A percentile compares a stretch with the other conserved stretches of the same genome.
phyloP scores from a whole-genome alignment of 2,329 filamentous ascomycete genomes.

The Cladosporium phlei region DNA sequence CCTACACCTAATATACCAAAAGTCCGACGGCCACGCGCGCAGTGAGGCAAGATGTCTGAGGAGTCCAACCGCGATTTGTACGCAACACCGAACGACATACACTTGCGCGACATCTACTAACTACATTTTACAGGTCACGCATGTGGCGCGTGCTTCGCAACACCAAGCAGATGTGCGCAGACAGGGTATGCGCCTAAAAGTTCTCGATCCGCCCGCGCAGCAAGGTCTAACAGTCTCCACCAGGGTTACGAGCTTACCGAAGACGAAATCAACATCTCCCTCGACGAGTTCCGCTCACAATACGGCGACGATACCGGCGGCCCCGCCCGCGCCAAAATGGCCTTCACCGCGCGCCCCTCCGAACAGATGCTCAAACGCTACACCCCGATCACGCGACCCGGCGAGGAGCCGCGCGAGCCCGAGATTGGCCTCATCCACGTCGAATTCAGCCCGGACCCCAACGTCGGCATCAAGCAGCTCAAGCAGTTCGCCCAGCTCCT shows the following conservation, averaged over 20 bases:
- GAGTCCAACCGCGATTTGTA: conserved; percentile 14
- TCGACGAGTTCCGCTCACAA: conserved; percentile 71
- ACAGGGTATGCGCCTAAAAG: conserved; percentile 58
- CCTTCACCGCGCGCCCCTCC: conserved; percentile 81
- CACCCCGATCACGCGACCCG: conserved; percentile 62
- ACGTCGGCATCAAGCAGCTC: conserved; percentile 86
- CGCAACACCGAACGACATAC: neutral
- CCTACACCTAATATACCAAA: neutral
- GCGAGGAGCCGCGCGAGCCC: conserved; percentile 49
- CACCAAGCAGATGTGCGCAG: conserved; percentile 88
- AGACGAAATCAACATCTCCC: conserved; percentile 78
- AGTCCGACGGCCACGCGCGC: conserved; percentile 1
- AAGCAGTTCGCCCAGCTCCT: conserved; percentile 83
- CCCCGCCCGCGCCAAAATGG: conserved; percentile 76
- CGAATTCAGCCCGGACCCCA: conserved; percentile 78
- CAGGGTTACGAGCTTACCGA: conserved; percentile 92
- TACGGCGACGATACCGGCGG: conserved; percentile 69
- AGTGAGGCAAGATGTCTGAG: conserved; percentile 11
- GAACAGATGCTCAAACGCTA: conserved; percentile 80
- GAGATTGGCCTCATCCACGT: conserved; percentile 87
- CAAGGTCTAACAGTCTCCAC: conserved; percentile 6
- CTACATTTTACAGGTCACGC: conserved; percentile 43
- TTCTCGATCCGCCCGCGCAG: conserved; percentile 14
- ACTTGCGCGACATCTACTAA: conserved; percentile 5
- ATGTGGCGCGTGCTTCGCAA: conserved; percentile 95